Conservation (phyloP, 2,329 filamentous ascomycete species). For the Cladosporium sp. region DNA sequence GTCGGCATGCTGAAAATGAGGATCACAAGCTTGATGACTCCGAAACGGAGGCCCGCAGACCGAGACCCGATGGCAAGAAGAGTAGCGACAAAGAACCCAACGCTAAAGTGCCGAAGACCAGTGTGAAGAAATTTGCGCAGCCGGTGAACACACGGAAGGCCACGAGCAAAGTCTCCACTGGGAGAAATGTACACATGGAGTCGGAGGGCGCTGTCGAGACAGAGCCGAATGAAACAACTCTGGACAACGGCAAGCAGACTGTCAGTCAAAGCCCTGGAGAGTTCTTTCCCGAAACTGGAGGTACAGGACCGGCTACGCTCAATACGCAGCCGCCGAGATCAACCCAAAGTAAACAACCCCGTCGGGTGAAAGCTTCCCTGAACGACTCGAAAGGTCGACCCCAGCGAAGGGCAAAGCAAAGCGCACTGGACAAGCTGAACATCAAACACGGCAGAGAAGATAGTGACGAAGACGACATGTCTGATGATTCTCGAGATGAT, state of each 20-base stretch:
- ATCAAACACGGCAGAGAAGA: neutral
- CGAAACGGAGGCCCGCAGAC: neutral
- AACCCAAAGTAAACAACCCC: neutral
- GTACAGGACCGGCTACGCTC: neutral
- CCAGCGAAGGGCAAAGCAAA: conserved; percentile 6
- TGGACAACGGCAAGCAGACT: neutral
- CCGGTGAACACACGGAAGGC: neutral
- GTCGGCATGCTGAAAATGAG: neutral
- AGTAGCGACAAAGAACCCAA: neutral
- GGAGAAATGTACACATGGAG: neutral
- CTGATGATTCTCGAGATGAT: neutral
- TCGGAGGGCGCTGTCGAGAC: neutral
- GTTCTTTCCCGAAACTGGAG: neutral
- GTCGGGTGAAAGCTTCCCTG: neutral
- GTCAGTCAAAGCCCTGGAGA: too few relatives aligned
- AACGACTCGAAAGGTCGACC: neutral
- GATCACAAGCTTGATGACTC: neutral
- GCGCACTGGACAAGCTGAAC: conserved; percentile 5
- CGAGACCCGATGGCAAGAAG: neutral
- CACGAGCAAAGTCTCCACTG: neutral
- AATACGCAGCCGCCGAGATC: neutral
- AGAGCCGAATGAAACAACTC: neutral
- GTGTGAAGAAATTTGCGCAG: neutral
- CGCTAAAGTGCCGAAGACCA: neutral
- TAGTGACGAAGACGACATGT: neutral